phyloP scores from a whole-genome alignment of 1,284 basidiomycete species.

The Marasmius tenuissimus region DNA sequence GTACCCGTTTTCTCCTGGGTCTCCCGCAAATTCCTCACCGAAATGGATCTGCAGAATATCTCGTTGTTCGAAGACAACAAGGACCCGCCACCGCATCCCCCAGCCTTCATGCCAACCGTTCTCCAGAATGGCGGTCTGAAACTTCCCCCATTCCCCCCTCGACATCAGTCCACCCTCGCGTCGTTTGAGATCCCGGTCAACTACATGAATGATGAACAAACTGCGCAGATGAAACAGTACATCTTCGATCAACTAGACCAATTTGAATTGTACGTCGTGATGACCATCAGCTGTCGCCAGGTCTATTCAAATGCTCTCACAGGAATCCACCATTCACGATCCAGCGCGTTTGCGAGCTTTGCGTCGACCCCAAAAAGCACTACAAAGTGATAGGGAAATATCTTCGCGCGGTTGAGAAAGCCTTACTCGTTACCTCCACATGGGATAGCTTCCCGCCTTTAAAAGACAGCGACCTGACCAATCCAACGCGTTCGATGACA shows the following conservation, averaged over 20 bases:
- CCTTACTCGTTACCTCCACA: slow-evolving; percentile 83
- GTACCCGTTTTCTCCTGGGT: slow-evolving; percentile 33
- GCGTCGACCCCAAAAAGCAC: slow-evolving; percentile 64
- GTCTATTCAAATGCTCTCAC: slow-evolving; percentile 7
- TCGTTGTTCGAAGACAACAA: slow-evolving; percentile 51
- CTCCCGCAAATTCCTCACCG: slow-evolving; percentile 12
- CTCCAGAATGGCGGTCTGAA: slow-evolving; percentile 65
- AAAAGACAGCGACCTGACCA: slow-evolving; percentile 39
- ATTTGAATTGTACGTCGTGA: slow-evolving; percentile 66
- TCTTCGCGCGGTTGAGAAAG: slow-evolving; percentile 85
- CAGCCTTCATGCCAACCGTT: slow-evolving; percentile 41
- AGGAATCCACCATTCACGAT: slow-evolving; percentile 88
- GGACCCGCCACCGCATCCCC: slow-evolving; percentile 36
- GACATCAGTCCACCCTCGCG: slow-evolving; percentile 48
- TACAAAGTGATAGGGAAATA: slow-evolving; percentile 88
- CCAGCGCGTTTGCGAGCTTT: slow-evolving; percentile 89
- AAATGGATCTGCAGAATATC: slow-evolving; percentile 50
- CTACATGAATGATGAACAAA: slow-evolving; percentile 66
- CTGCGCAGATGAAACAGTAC: slow-evolving; percentile 54
- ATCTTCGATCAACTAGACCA: slow-evolving; percentile 71
- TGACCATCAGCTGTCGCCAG: slow-evolving; percentile 10
- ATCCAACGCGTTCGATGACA: slow-evolving; percentile 40
- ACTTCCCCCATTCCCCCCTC: slow-evolving; percentile 77
- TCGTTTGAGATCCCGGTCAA: slow-evolving; percentile 55
- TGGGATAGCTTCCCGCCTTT: slow-evolving; percentile 68